Conservation (phyloP, 1,284 basidiomycete species). For the Omphalotus olearius region DNA sequence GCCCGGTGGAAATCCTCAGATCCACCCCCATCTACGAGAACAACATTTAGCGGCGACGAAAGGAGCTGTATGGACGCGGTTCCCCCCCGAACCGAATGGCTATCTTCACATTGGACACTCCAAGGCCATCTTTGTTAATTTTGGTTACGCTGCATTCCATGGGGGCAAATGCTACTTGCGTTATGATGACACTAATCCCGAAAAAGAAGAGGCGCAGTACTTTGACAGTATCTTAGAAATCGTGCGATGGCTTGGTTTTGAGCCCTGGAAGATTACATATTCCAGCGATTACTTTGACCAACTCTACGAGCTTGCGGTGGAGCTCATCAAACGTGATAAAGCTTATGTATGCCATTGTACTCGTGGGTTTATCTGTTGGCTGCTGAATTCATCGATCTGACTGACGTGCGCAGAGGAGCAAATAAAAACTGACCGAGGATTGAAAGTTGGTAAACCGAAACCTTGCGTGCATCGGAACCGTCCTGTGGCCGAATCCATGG, state of each 20-base stretch:
- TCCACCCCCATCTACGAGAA: slow-evolving; percentile 73
- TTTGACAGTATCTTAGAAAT: slow-evolving; percentile 97
- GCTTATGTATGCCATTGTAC: slow-evolving; percentile 97
- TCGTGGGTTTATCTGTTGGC: slow-evolving; percentile 47
- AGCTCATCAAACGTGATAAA: slow-evolving; percentile 87
- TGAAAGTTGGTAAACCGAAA: slow-evolving; percentile 78
- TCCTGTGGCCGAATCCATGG: slow-evolving; percentile 81
- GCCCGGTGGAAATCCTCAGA: slow-evolving; percentile 93
- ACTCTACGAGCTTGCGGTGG: slow-evolving; percentile 87
- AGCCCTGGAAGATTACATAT: slow-evolving; percentile 99
- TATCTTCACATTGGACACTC: slow-evolving; percentile 97
- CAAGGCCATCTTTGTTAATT: slow-evolving; percentile 98
- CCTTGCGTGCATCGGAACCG: slow-evolving; percentile 87
- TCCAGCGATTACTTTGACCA: slow-evolving; percentile 96
- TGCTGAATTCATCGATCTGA: neutral
- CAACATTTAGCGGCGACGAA: slow-evolving; percentile 81
- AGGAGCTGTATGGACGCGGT: slow-evolving; percentile 90
- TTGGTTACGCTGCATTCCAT: slow-evolving; percentile 94
- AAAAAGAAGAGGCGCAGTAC: slow-evolving; percentile 94
- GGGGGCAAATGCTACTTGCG: slow-evolving; percentile 90
- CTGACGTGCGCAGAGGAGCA: slow-evolving; percentile 66
- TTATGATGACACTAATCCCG: slow-evolving; percentile 98
- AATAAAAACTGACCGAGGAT: slow-evolving; percentile 85
- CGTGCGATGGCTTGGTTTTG: slow-evolving; percentile 95
- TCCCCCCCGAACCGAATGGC: slow-evolving; percentile 98